Evolutionary conservation across 768 basidiomycete genomes (phyloP).

Genomic region (Amylocystis lapponica): DNA sequence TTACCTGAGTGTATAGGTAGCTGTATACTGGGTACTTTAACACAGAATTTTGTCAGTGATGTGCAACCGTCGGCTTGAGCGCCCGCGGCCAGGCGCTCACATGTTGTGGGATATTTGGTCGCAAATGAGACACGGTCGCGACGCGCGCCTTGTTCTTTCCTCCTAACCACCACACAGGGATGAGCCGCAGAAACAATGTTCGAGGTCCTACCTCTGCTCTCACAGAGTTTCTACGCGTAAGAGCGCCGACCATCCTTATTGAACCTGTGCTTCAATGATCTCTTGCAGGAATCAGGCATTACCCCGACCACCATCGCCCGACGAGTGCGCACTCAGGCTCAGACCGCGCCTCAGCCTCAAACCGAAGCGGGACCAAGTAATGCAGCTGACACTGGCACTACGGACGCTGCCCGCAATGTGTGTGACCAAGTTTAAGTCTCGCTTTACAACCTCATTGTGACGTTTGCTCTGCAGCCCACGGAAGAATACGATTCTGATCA

Average conservation of each 20-base stretch:
- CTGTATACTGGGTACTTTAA: no score
- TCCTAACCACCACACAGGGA: neutral
- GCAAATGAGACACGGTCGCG: no score
- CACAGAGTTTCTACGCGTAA: constrained; percentile 73
- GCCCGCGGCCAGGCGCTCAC: no score
- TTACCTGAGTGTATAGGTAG: no score
- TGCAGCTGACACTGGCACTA: constrained; percentile 25
- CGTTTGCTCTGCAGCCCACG: constrained; percentile 5
- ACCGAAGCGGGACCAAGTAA: constrained; percentile 27
- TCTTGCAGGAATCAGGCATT: constrained; percentile 45
- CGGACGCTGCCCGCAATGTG: constrained; percentile 14
- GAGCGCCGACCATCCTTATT: no score
- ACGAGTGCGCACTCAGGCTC: constrained; percentile 27
- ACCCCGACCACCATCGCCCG: constrained; percentile 37
- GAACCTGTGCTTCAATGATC: no score
- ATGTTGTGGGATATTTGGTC: no score
- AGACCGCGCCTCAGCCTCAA: constrained; percentile 10
- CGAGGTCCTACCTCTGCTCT: constrained; percentile 80
- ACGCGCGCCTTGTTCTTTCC: no score
- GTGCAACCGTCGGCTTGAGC: no score
- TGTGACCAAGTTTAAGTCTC: no score
- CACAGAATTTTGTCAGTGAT: no score
- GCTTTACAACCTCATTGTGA: neutral
- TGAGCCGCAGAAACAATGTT: constrained; percentile 46
- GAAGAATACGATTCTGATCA: constrained; percentile 68